Conservation (phyloP, 1,284 basidiomycete species). For the Rhodotorula sp. region DNA sequence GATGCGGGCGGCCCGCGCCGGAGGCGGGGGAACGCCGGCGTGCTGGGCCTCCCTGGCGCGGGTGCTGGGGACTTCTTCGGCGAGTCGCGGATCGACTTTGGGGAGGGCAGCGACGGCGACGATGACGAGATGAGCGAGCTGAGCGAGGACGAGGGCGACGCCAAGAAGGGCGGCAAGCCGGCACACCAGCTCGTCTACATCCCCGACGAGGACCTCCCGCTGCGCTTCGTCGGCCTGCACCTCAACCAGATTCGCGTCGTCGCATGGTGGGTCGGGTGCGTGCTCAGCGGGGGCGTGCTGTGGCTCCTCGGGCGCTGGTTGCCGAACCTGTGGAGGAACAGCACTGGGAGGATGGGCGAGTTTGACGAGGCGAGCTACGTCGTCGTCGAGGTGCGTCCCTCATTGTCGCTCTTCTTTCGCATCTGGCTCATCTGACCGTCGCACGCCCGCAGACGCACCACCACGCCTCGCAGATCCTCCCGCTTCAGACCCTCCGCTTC, state of each 20-base stretch:
- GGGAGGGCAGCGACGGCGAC: slow-evolving; percentile 52
- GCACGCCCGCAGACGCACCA: slow-evolving; percentile 65
- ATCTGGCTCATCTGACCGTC: not conserved
- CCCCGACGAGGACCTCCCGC: slow-evolving; percentile 84
- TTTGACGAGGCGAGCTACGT: slow-evolving; percentile 77
- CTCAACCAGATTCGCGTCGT: slow-evolving; percentile 65
- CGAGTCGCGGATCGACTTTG: slow-evolving; percentile 75
- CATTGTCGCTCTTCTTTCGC: not conserved
- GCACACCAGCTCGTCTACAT: slow-evolving; percentile 79
- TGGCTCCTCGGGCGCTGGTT: slow-evolving; percentile 91
- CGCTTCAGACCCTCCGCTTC: slow-evolving; percentile 68
- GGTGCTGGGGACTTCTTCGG: slow-evolving; percentile 66
- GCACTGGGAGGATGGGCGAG: slow-evolving; percentile 78
- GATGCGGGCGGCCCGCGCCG: slow-evolving; percentile 28
- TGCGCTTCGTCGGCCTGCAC: slow-evolving; percentile 89
- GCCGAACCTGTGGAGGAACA: slow-evolving; percentile 83
- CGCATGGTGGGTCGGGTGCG: slow-evolving; percentile 72
- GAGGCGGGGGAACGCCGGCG: slow-evolving; percentile 28
- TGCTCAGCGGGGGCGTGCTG: slow-evolving; percentile 72
- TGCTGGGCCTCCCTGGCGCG: slow-evolving; percentile 39
- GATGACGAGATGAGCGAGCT: slow-evolving; percentile 43
- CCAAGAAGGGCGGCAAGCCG: slow-evolving; percentile 24
- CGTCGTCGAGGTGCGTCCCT: slow-evolving; percentile 76
- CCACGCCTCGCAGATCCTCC: slow-evolving; percentile 76
- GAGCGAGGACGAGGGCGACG: slow-evolving; percentile 42